phyloP scores from a whole-genome alignment of 331 rosid genomes.

The Rhamnella rubrinervis region DNA sequence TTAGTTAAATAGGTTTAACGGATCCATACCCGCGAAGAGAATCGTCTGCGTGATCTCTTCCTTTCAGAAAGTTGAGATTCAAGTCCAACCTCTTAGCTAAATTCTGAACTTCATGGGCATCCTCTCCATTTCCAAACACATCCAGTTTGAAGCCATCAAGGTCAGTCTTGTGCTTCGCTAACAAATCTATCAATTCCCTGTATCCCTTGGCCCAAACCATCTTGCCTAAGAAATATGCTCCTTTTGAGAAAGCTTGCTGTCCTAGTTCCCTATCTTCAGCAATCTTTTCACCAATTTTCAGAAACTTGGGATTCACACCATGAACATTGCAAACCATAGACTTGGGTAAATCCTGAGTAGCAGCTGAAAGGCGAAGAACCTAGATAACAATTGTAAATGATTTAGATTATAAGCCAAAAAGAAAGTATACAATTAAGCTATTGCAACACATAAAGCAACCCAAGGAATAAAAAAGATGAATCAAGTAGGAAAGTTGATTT shows the following conservation, averaged over 20 bases:
- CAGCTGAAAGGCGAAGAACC: constrained; percentile 98
- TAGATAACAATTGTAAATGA: constrained; percentile 33
- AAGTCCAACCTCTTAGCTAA: constrained; percentile 76
- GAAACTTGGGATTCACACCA: constrained; percentile 95
- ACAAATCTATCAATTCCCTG: constrained; percentile 78
- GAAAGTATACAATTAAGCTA: neutral
- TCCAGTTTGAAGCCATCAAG: constrained; percentile 90
- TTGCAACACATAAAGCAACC: neutral
- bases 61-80: constrained; percentile 86
- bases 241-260: constrained; percentile 75
- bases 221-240: constrained; percentile 98
- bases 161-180: constrained; percentile 68
- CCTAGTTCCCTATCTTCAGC: constrained; percentile 79
- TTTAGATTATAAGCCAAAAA: neutral
- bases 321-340: constrained; percentile 92
- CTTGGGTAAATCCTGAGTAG: constrained; percentile 93
- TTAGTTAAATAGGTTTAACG: constrained; percentile 16
- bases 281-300: constrained; percentile 82
- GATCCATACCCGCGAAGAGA: constrained; percentile 79
- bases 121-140: constrained; percentile 95
- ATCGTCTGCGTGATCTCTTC: constrained; percentile 96
- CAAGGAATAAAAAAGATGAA: neutral
- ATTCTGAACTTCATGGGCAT: constrained; percentile 83
- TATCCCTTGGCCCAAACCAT: constrained; percentile 99
- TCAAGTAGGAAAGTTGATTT: neutral